Conservation (phyloP, 495 filamentous ascomycete genomes). For the Tuber aestivum region DNA sequence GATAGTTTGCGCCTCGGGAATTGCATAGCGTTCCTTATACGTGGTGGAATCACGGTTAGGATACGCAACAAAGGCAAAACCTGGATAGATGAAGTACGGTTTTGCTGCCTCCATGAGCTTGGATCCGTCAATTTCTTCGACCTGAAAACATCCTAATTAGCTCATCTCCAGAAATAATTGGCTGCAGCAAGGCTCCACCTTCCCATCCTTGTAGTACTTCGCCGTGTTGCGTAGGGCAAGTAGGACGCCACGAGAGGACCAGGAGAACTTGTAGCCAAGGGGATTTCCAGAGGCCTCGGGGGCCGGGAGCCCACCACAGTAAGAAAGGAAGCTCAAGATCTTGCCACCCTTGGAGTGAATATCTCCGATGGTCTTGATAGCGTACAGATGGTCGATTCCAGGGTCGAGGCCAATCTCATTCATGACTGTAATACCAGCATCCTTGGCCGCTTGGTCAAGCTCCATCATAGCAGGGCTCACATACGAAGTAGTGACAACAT, state of each 20-base stretch:
- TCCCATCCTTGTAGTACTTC: constrained; percentile 72
- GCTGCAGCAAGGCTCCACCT: constrained; percentile 54
- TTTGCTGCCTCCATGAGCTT: constrained; percentile 83
- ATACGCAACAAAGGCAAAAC: constrained; percentile 87
- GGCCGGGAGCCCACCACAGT: constrained; percentile 81
- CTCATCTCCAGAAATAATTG: constrained; percentile 8
- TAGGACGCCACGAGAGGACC: constrained; percentile 78
- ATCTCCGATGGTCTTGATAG: constrained; percentile 80
- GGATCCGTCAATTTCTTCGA: constrained; percentile 49
- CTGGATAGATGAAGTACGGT: constrained; percentile 85
- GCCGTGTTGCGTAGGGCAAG: constrained; percentile 82
- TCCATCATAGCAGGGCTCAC: constrained; percentile 88
- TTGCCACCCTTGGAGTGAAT: constrained; percentile 80
- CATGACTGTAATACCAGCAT: constrained; percentile 93
- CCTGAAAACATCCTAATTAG: constrained; percentile 8
- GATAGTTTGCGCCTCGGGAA: constrained; percentile 75
- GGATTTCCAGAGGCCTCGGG: constrained; percentile 85
- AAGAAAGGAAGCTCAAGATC: constrained; percentile 73
- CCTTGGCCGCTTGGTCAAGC: constrained; percentile 74
- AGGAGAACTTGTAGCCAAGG: constrained; percentile 93
- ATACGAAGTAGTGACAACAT: constrained; percentile 96
- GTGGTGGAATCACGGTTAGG: constrained; percentile 84
- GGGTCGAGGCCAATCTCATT: constrained; percentile 85
- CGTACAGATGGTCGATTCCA: constrained; percentile 74
- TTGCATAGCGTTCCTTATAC: constrained; percentile 82